Conservation (phyloP, 768 basidiomycete genomes). For the Tricholoma saponaceum region DNA sequence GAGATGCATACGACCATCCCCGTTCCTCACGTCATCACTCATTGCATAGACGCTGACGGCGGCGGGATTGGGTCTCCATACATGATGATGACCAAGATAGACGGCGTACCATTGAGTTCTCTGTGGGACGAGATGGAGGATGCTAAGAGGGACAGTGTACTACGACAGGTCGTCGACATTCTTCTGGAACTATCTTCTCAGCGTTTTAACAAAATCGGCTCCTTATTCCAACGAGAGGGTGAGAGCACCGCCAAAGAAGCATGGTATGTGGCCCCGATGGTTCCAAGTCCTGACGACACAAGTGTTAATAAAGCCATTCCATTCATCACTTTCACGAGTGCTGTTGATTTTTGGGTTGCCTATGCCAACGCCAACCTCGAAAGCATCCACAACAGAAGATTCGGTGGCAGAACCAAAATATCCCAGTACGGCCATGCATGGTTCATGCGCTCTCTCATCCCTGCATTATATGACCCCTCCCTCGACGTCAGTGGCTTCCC, state of each 20-base stretch:
- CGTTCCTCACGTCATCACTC: background rate
- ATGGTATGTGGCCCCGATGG: background rate
- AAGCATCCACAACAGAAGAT: background rate
- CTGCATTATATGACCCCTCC: slow-evolving; percentile 4
- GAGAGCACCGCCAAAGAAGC: background rate
- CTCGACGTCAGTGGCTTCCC: slow-evolving; percentile 10
- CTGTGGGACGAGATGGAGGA: background rate
- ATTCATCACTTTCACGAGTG: background rate
- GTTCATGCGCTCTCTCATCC: slow-evolving; percentile 1
- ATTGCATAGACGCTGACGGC: background rate
- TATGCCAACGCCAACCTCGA: background rate
- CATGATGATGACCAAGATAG: background rate
- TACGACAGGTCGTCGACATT: background rate
- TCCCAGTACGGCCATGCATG: background rate
- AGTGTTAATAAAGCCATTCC: background rate
- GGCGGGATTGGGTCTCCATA: background rate
- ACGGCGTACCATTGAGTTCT: background rate
- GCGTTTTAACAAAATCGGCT: background rate
- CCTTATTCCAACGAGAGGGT: background rate
- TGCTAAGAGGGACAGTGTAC: too few species aligned
- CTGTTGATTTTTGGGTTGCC: background rate
- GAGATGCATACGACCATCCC: background rate
- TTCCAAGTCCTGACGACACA: background rate
- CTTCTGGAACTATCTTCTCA: background rate
- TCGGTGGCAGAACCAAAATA: background rate